phyloP scores from a whole-genome alignment of 1,284 basidiomycete genomes.

The Pterulicium gracile region DNA sequence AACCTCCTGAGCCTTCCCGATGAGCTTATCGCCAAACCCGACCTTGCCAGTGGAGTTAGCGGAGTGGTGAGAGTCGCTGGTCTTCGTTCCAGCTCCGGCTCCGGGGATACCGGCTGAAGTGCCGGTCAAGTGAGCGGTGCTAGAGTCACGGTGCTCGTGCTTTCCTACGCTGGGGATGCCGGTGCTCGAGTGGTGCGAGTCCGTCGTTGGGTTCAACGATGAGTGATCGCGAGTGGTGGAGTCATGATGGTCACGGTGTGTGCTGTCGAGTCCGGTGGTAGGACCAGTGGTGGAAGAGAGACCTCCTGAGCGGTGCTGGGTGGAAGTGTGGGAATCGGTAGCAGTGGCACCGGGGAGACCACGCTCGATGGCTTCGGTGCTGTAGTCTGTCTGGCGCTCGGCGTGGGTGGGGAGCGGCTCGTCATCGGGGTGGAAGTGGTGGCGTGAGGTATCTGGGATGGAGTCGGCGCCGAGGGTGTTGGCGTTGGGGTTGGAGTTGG shows the following conservation, averaged over 20 bases:
- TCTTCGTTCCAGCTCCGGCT: background rate
- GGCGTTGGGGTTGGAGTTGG: background rate
- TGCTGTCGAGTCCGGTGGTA: background rate
- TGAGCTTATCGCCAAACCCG: background rate
- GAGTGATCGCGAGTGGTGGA: no score
- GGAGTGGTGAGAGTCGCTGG: no score
- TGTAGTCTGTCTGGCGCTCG: background rate
- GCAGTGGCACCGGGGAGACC: background rate
- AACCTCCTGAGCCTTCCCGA: background rate
- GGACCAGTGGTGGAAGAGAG: background rate
- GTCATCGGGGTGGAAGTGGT: background rate
- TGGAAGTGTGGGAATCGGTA: background rate
- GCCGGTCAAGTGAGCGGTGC: background rate
- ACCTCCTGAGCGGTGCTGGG: background rate
- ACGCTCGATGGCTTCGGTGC: background rate
- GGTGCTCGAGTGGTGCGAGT: background rate
- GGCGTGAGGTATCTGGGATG: background rate
- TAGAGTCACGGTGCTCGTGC: no score
- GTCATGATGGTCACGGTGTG: background rate
- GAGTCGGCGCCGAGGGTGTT: background rate
- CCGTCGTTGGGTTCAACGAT: no score
- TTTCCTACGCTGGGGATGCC: background rate
- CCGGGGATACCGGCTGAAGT: background rate
- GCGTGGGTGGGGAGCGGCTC: background rate
- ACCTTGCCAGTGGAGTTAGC: background rate